Conservation (phyloP, 169 alveolate species). For the Cytauxzoon felis region DNA sequence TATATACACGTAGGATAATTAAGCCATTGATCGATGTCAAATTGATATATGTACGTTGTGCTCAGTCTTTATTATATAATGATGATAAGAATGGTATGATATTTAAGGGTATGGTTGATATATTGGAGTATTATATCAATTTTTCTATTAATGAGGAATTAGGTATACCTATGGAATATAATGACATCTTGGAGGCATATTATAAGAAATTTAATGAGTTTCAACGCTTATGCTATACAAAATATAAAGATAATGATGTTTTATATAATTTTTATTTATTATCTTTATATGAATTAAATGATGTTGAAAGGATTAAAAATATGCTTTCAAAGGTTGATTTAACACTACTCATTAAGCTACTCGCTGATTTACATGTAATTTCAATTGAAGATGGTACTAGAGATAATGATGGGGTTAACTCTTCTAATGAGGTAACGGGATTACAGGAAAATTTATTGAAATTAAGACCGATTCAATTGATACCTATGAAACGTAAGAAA, state of each 20-base stretch:
- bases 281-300: conserved; percentile 9
- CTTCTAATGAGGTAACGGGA: neutral
- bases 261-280: conserved; percentile 40
- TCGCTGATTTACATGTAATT: too few species aligned
- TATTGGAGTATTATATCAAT: conserved; percentile 47
- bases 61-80: conserved; percentile 32
- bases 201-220: conserved; percentile 49
- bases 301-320: conserved; percentile 15
- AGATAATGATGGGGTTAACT: neutral
- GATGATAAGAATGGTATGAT: neutral
- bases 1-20: conserved; percentile 45
- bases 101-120: conserved; percentile 39
- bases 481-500: conserved; percentile 34
- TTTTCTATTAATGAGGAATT: conserved; percentile 61
- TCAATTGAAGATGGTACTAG: conserved; percentile 19
- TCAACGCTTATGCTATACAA: conserved; percentile 45
- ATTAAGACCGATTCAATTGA: conserved; percentile 23
- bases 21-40: conserved; percentile 55
- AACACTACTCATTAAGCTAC: conserved; percentile 5
- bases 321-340: conserved; percentile 9
- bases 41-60: conserved; percentile 48
- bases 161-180: conserved; percentile 47
- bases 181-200: conserved; percentile 36
- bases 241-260: conserved; percentile 33
- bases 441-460: too few species aligned